Evolutionary conservation across 2,329 filamentous ascomycete genomes (phyloP), one percentile per base, ranked within the genome.

Genomic region (Scolecobasidium constrictum): DNA sequence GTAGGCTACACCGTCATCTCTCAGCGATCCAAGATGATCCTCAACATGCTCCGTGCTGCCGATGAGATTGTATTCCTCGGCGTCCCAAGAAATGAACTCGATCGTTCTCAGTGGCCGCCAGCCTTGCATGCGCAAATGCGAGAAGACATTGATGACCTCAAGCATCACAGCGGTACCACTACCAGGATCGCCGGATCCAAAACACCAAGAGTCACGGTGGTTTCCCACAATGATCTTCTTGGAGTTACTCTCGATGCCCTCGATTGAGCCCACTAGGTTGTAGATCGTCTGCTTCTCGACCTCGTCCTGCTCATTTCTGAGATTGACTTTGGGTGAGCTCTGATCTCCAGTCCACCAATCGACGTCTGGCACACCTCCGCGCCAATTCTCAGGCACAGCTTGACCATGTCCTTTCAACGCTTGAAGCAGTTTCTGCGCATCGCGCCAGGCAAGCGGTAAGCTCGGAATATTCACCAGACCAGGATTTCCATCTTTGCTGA

Each of bases 1-100:
- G 55, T 98, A 98, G 7, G 84, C 88, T 49, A 86, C 78, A 0
- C 77, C 90, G 52, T 92, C 74, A 15, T 73, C 67, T 34, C 85
- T 81, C 5, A 98, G 70, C 3, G 66, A 60, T 0, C 88, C 78
- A 20, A 86, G 69, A 51, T 90, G 81, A 37, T 83, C 81, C 64
- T 98, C 92, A 36, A 98, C 92, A 54, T 83, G 90, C 60, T 98
- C 92, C 2, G 92, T 96, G 9, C 86, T 94, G 6, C 92, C 92
- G 45, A 94, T 84, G 36, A 92, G 67, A 61, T 95, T 95, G 66
- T 94, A 96, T 61, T 90, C 86, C 52, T 82, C 82, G 3, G 77
- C 92, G 59, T 98, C 92, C 92, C 92, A 98, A 23, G 86, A 94
- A 56, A 88, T 87, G 60, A 98, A 96, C 59, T 94, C 84, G 49